Evolutionary conservation across 306 rosid genomes (phyloP).

Genomic region (Rosa persica): DNA sequence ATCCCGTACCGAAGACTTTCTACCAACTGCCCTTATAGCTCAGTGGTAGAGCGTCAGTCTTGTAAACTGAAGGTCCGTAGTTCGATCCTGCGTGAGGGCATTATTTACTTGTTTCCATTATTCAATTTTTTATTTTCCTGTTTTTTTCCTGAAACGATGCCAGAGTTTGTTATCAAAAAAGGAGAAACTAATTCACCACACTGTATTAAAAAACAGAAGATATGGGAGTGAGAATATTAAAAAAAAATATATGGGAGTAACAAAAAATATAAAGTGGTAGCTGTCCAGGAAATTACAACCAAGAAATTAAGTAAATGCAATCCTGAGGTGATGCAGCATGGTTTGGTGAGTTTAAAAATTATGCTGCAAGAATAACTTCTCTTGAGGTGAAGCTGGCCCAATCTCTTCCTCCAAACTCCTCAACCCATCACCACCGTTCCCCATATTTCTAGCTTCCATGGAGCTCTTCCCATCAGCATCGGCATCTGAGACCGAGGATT

Average conservation of each 20-base stretch:
- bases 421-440: conserved; percentile 74
- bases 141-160: neutral
- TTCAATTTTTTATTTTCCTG: neutral
- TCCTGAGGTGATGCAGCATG: neutral
- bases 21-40: conserved; percentile 39
- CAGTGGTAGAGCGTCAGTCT: conserved; percentile 64
- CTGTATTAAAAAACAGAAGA: no score
- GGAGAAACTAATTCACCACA: neutral
- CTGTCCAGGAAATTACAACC: conserved; percentile 4
- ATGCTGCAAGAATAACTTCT: conserved; percentile 84
- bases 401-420: conserved; percentile 95
- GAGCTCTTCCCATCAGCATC: conserved; percentile 72
- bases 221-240: no score
- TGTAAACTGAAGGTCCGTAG: conserved; percentile 61
- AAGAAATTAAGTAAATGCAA: conserved; percentile 3
- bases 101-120: neutral
- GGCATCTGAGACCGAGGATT: conserved; percentile 81
- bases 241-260: neutral
- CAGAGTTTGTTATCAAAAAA: no score
- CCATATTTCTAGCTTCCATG: conserved; percentile 51
- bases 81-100: conserved; percentile 62
- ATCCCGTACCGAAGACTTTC: accelerated
- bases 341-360: conserved; percentile 45
- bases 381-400: conserved; percentile 92
- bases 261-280: neutral